Evolutionary conservation across 2,329 filamentous ascomycete species (phyloP).

Genomic region (Beauveria rudraprayagi): DNA sequence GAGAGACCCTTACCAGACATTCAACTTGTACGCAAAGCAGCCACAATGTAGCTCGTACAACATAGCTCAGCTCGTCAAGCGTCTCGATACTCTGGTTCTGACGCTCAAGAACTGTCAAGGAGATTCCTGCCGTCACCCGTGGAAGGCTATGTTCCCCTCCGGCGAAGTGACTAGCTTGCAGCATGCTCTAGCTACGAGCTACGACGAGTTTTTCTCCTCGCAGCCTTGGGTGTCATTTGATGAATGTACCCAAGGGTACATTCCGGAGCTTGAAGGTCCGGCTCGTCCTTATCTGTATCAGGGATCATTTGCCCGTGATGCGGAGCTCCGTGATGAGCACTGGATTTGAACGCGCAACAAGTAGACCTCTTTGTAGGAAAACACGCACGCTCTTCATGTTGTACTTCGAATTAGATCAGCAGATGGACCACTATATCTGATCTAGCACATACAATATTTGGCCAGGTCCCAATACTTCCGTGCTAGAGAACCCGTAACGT

Average conservation of each 20-base stretch:
- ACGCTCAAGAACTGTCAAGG: conserved; percentile 53
- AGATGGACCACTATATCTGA: neutral
- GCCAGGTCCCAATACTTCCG: neutral
- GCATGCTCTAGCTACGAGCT: conserved; percentile 40
- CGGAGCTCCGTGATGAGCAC: conserved; percentile 1
- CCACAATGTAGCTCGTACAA: neutral
- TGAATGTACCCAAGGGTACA: conserved; percentile 46
- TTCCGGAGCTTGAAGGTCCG: conserved; percentile 46
- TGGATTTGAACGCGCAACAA: neutral
- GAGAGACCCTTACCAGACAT: conserved; percentile 41
- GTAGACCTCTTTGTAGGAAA: neutral
- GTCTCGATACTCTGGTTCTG: conserved; percentile 50
- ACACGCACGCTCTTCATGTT: neutral
- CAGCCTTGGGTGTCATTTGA: conserved; percentile 42
- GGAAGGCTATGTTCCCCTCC: conserved; percentile 45
- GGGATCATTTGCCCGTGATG: neutral
- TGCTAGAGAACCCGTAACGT: neutral
- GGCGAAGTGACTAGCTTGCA: conserved; percentile 41
- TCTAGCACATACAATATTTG: neutral
- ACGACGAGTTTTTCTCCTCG: conserved; percentile 43
- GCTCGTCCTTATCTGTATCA: conserved; percentile 17
- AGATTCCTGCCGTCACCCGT: conserved; percentile 43
- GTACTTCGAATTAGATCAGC: too few species aligned
- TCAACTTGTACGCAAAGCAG: conserved; percentile 15
- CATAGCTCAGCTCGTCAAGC: conserved; percentile 19